Percentiles rank a stretch among this genome's conserved stretches.
Evolutionary conservation across 768 basidiomycete species (phyloP).

Genomic region (Terana coerulea): DNA sequence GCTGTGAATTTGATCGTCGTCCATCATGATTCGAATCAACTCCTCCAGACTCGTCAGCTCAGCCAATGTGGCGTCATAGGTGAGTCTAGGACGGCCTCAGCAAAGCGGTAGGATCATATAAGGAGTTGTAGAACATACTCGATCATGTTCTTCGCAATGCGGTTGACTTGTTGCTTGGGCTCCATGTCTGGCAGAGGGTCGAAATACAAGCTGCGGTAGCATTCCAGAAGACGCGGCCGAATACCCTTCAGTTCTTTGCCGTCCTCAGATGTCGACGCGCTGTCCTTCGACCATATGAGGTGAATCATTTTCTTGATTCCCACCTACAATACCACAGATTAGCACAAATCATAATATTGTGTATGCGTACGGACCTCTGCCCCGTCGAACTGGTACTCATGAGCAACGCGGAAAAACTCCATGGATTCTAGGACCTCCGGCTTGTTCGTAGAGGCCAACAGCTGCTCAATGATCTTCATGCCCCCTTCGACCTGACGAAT

Average conservation of each 20-base stretch:
- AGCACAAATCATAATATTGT: not conserved
- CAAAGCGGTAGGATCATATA: not conserved
- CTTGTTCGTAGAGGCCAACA: conserved; percentile 86
- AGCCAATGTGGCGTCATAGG: conserved; percentile 88
- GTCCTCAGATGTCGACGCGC: conserved; percentile 69
- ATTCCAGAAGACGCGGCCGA: conserved; percentile 82
- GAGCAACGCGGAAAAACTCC: conserved; percentile 83
- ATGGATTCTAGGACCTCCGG: conserved; percentile 80
- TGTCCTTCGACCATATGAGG: conserved; percentile 96
- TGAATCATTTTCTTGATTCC: conserved; percentile 97
- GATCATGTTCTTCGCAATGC: conserved; percentile 96
- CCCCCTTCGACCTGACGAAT: conserved; percentile 67
- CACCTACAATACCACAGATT: conserved; percentile 36
- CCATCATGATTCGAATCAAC: conserved; percentile 96
- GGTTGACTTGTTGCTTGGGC: conserved; percentile 82
- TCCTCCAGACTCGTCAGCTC: conserved; percentile 96
- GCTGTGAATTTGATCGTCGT: conserved; percentile 73
- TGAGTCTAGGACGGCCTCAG: conserved; percentile 53
- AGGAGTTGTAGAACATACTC: conserved; percentile 52
- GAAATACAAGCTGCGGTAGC: conserved; percentile 86
- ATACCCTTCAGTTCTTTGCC: conserved; percentile 84
- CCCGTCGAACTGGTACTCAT: conserved; percentile 75
- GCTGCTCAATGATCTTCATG: conserved; percentile 65
- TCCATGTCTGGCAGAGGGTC: conserved; percentile 72
- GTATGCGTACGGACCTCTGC: conserved; percentile 55